Conservation (phyloP, 2,329 filamentous ascomycete species). For the Falciphora oryzae region DNA sequence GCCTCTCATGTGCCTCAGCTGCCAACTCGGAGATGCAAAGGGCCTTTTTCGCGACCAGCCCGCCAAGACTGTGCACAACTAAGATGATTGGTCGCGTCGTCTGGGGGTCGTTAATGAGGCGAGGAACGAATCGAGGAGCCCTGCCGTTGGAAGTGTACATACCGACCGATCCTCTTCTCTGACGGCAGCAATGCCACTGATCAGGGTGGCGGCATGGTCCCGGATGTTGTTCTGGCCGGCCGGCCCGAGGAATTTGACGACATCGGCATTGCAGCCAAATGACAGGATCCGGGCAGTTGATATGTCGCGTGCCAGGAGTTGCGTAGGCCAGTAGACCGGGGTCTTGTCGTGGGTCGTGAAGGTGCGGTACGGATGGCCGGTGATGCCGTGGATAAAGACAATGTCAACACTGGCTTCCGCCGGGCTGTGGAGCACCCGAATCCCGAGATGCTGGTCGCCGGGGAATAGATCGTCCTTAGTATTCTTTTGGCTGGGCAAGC, state of each 20-base stretch:
- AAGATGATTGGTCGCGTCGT: constrained; percentile 27
- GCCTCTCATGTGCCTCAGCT: constrained; percentile 23
- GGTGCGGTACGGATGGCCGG: constrained; percentile 30
- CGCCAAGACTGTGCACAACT: constrained; percentile 33
- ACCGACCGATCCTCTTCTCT: constrained; percentile 22
- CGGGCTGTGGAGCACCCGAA: too few species aligned
- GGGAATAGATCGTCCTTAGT: too few species aligned
- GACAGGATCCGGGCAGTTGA: constrained; percentile 29
- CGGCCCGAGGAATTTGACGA: constrained; percentile 13
- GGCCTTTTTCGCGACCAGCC: constrained; percentile 33
- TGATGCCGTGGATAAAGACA: constrained; percentile 35
- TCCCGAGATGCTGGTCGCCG: too few species aligned
- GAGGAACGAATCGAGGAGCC: too few species aligned
- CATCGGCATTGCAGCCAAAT: constrained; percentile 34
- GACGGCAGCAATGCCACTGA: constrained; percentile 23
- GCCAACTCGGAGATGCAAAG: constrained; percentile 26
- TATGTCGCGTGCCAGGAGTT: constrained; percentile 25
- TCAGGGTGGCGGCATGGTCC: constrained; percentile 26
- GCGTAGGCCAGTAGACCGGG: constrained; percentile 27
- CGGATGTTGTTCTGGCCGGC: constrained; percentile 21
- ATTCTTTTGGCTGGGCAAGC: too few species aligned
- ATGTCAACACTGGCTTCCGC: constrained; percentile 13
- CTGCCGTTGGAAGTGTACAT: too few species aligned
- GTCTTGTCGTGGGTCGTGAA: constrained; percentile 30
- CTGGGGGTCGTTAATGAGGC: too few species aligned